These are phyloP conservation scores for Fusarium oligoseptatum DNA, from an alignment of 2,329 filamentous ascomycete genomes.

Conservation along the genomic window DNA sequence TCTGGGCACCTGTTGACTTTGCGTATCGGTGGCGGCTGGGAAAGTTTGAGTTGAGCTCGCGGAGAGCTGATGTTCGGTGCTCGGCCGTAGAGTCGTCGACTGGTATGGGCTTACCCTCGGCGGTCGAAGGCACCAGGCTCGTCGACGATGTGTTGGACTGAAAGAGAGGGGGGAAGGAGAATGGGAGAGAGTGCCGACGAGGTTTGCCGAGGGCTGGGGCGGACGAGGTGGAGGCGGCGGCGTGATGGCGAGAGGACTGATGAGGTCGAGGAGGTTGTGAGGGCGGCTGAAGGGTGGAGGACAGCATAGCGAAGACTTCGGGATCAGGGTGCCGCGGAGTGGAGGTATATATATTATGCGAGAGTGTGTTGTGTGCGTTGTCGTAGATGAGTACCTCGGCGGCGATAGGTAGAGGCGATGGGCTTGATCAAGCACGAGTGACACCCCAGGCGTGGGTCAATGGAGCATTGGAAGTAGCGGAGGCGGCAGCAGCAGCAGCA, in stretches of 20 bases:
- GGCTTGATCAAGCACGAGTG: slow-evolving; percentile 31
- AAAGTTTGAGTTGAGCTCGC: slow-evolving; percentile 70
- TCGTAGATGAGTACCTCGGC: slow-evolving; percentile 18
- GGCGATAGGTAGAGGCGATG: slow-evolving; percentile 18
- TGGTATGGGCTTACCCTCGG: slow-evolving; percentile 67
- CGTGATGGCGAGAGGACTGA: slow-evolving; percentile 42
- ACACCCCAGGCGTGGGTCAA: slow-evolving; percentile 39
- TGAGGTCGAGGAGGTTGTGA: slow-evolving; percentile 35
- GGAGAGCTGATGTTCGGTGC: slow-evolving; percentile 70
- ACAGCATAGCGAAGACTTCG: slow-evolving; percentile 32
- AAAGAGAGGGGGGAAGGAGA: slow-evolving; percentile 63
- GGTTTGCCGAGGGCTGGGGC: slow-evolving; percentile 40
- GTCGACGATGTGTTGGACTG: slow-evolving; percentile 65
- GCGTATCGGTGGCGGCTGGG: slow-evolving; percentile 69
- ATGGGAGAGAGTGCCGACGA: slow-evolving; percentile 57
- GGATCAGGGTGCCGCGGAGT: slow-evolving; percentile 24
- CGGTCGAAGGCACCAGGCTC: slow-evolving; percentile 67
- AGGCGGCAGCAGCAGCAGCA: slow-evolving; percentile 14
- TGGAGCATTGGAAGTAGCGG: slow-evolving; percentile 42
- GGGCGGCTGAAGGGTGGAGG: slow-evolving; percentile 31
- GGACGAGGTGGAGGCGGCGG: slow-evolving; percentile 44
- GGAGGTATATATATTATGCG: slow-evolving; percentile 37
- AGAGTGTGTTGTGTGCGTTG: slow-evolving; percentile 24
- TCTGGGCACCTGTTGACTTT: slow-evolving; percentile 68
- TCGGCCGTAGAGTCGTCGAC: slow-evolving; percentile 69